Evolutionary conservation across 345 rosid genomes (phyloP).

Genomic region (Arabidopsis arenosa): DNA sequence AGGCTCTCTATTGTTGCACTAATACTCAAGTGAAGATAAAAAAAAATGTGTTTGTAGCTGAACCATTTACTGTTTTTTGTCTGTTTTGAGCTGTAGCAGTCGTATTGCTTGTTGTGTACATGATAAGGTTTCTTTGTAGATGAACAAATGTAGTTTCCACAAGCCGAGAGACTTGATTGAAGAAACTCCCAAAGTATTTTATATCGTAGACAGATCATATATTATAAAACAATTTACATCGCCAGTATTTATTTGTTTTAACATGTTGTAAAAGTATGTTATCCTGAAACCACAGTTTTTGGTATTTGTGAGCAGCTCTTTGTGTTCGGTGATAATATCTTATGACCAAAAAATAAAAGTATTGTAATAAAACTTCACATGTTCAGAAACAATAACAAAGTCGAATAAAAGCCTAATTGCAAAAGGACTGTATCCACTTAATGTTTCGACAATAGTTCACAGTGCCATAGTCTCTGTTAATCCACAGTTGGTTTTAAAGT

Average conservation of each 20-base stretch:
- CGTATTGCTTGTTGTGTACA: constrained; percentile 37
- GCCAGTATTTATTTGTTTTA: neutral
- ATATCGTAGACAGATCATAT: constrained; percentile 15
- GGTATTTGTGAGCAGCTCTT: neutral
- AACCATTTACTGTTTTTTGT: constrained; percentile 31
- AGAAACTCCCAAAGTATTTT: constrained; percentile 15
- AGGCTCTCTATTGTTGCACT: constrained; percentile 7
- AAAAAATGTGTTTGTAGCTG: constrained; percentile 2
- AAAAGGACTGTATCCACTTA: neutral
- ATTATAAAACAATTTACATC: neutral
- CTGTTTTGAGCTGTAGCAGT: neutral
- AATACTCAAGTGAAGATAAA: neutral
- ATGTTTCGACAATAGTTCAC: neutral
- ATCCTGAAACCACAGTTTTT: neutral
- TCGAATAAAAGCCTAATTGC: no score
- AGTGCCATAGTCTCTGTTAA: neutral
- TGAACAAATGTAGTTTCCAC: constrained; percentile 31
- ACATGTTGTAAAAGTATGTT: neutral
- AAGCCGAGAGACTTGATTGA: constrained; percentile 25
- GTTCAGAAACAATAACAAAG: neutral
- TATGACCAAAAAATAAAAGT: neutral
- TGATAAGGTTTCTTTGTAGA: constrained; percentile 34
- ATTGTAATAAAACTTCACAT: neutral
- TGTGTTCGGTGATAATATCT: neutral
- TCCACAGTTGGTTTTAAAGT: neutral